Percentiles rank a stretch among this genome's conserved stretches.
Conservation (phyloP, 179 eudicot genomes). For the Vitellaria paradoxa region DNA sequence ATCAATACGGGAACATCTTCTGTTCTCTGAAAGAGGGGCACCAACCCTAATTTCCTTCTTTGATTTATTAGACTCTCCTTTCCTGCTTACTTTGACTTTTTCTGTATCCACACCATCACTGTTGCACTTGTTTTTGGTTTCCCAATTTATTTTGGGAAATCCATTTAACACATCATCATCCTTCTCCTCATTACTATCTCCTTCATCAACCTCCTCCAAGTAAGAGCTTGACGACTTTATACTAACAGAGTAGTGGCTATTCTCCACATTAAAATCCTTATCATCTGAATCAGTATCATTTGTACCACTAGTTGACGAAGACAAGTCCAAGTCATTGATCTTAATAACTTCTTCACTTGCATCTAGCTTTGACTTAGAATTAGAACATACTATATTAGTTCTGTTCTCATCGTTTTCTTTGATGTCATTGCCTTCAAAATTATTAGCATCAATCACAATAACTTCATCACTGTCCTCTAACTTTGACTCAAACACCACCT, state of each 20-base stretch:
- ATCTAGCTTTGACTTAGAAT: no score
- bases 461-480: no score
- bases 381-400: no score
- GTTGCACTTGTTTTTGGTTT: neutral
- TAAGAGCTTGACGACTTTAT: neutral
- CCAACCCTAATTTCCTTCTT: neutral
- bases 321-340: neutral
- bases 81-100: neutral
- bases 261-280: no score
- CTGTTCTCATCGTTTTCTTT: neutral
- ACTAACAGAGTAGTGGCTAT: no score
- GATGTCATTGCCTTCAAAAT: neutral
- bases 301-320: no score
- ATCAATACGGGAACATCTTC: neutral
- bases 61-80: neutral
- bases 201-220: slow-evolving; percentile 1
- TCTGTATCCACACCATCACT: neutral
- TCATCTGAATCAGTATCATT: neutral
- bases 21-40: no score
- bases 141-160: neutral
- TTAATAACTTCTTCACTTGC: neutral
- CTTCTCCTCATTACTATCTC: neutral
- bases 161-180: neutral
- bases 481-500: neutral
- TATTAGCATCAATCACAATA: no score